Percentiles rank a stretch among this genome's conserved stretches.
Conservation (phyloP, 768 basidiomycete species). For the Boletales sp. region DNA sequence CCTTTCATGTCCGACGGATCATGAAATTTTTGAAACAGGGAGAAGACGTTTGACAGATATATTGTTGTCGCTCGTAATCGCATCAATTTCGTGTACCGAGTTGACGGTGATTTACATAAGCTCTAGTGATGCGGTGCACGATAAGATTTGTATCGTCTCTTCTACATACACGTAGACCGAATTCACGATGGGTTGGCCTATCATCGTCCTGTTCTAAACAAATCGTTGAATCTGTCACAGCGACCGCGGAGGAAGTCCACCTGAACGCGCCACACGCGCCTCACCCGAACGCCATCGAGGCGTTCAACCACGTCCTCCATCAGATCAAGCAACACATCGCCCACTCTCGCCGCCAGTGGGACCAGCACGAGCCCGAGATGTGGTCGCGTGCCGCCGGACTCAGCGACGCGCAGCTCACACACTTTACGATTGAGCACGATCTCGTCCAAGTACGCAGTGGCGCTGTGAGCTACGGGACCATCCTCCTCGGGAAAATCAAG, state of each 20-base stretch:
- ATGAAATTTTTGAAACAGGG: constrained; percentile 24
- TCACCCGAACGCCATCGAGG: constrained; percentile 56
- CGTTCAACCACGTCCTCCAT: constrained; percentile 53
- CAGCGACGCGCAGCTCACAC: constrained; percentile 48
- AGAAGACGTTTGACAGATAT: constrained; percentile 21
- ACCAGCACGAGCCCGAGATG: constrained; percentile 57
- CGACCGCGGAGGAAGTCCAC: constrained; percentile 51
- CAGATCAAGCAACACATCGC: constrained; percentile 64
- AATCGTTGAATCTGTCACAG: constrained; percentile 32
- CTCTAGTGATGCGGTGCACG: background rate
- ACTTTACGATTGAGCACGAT: constrained; percentile 46
- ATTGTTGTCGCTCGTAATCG: constrained; percentile 16
- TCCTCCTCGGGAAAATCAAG: constrained; percentile 74
- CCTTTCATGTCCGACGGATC: constrained; percentile 6
- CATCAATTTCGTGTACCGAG: constrained; percentile 1
- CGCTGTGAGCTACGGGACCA: constrained; percentile 60
- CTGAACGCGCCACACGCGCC: constrained; percentile 62
- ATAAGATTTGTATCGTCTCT: constrained; percentile 13
- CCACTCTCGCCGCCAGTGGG: constrained; percentile 66
- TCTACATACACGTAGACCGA: background rate
- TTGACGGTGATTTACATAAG: constrained; percentile 16
- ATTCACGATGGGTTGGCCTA: constrained; percentile 24
- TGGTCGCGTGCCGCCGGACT: constrained; percentile 58
- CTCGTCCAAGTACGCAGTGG: constrained; percentile 50
- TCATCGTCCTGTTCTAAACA: background rate